phyloP scores from a whole-genome alignment of 2,329 filamentous ascomycete species.

The Alternaria triticimaculans region DNA sequence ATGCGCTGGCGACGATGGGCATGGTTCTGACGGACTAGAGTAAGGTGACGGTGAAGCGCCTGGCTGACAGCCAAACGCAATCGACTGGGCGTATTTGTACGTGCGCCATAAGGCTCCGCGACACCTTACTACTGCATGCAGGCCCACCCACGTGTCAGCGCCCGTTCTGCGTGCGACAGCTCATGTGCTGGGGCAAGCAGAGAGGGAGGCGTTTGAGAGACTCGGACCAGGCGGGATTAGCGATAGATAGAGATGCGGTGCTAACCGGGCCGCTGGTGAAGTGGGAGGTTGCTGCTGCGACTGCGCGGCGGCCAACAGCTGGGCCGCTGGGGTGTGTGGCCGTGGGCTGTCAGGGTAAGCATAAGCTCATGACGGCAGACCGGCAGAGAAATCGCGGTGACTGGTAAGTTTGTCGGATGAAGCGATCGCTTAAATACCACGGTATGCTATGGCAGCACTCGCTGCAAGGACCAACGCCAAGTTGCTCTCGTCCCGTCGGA shows the following conservation, averaged over 20 bases:
- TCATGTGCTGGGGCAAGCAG: conserved; percentile 3
- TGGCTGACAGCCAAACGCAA: conserved; percentile 18
- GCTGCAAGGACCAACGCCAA: conserved; percentile 16
- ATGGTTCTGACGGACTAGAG: conserved; percentile 12
- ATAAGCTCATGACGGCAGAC: conserved; percentile 7
- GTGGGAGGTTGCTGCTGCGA: neutral
- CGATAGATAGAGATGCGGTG: conserved; percentile 8
- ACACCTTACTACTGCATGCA: conserved; percentile 21
- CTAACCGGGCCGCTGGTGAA: conserved; percentile 12
- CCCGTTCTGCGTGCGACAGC: conserved; percentile 16
- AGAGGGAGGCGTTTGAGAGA: neutral
- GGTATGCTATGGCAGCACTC: neutral
- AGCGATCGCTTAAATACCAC: conserved; percentile 11
- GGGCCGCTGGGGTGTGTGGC: neutral
- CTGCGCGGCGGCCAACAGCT: neutral
- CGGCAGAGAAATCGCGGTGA: conserved; percentile 4
- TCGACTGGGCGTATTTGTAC: conserved; percentile 5
- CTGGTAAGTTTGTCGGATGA: conserved; percentile 3
- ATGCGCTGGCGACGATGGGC: conserved; percentile 16
- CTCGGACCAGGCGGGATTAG: conserved; percentile 1
- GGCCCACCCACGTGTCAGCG: conserved; percentile 27
- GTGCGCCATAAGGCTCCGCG: conserved; percentile 17
- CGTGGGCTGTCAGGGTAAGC: neutral
- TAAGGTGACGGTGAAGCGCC: conserved; percentile 7
- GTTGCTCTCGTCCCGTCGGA: conserved; percentile 5